Evolutionary conservation across 139 green algal genomes (phyloP).

Genomic region (Coccomyxa sp.): DNA sequence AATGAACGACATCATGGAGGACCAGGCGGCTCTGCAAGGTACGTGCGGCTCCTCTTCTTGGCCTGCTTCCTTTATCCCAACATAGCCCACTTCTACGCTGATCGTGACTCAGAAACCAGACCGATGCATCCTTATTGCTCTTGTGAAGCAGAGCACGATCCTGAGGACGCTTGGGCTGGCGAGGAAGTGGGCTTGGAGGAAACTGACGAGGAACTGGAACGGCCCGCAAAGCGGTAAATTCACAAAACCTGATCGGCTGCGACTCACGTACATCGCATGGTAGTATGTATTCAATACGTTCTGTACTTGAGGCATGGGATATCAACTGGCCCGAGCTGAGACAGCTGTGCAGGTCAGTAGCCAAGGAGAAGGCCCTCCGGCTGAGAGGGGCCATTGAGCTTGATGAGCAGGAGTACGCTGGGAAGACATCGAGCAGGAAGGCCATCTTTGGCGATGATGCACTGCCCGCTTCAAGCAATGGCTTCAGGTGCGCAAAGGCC

Average conservation of each 20-base stretch:
- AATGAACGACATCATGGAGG: too few species aligned
- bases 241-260: background rate
- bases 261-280: background rate
- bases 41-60: too few species aligned
- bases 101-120: too few species aligned
- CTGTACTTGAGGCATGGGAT: background rate
- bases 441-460: background rate
- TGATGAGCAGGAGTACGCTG: background rate
- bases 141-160: conserved; percentile 29
- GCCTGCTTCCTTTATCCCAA: too few species aligned
- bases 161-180: conserved; percentile 25
- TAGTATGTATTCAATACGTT: background rate
- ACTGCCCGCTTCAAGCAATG: background rate
- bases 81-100: too few species aligned
- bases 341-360: background rate
- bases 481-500: background rate
- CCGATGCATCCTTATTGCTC: too few species aligned
- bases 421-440: background rate
- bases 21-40: too few species aligned
- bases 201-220: conserved; percentile 25
- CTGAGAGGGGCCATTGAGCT: background rate
- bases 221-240: background rate
- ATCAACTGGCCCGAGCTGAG: too few species aligned
- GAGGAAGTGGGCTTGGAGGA: conserved; percentile 18
- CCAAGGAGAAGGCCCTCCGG: background rate